These are phyloP conservation scores for Solanum ossicruentum DNA, from an alignment of 257 asterid genomes.

Conservation along the genomic window DNA sequence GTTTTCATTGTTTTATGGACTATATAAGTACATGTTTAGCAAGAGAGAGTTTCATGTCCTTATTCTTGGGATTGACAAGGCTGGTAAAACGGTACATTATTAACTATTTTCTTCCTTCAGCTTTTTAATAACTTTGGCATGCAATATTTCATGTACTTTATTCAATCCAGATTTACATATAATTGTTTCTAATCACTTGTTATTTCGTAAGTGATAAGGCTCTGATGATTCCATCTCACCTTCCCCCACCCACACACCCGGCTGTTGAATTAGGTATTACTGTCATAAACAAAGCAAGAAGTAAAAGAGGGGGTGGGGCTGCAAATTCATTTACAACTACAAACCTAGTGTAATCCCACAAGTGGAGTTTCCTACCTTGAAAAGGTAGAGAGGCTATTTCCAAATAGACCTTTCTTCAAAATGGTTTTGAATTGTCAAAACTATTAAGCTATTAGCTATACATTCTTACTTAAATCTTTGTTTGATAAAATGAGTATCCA, in stretches of 20 bases:
- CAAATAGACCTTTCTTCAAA: not conserved
- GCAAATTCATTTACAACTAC: not conserved
- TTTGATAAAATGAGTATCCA: not conserved
- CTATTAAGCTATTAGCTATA: not conserved
- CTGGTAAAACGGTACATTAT: constrained; percentile 71
- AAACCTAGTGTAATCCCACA: not conserved
- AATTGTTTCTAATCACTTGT: not conserved
- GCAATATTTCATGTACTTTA: not conserved
- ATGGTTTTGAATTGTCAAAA: not conserved
- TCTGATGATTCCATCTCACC: not conserved
- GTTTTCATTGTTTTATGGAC: constrained; percentile 84
- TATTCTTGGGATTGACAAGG: constrained; percentile 91
- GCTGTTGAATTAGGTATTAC: not conserved
- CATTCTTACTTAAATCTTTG: not conserved
- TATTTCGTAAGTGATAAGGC: not conserved
- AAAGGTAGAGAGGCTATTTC: not conserved
- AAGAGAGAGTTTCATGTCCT: constrained; percentile 88
- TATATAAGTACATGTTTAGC: constrained; percentile 73
- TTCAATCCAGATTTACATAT: not conserved
- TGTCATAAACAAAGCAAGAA: not conserved
- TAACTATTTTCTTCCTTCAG: not conserved
- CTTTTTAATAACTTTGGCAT: not conserved
- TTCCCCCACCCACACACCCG: too few species aligned
- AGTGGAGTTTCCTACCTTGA: not conserved
- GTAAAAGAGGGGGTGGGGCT: not conserved